Base-by-base conservation (phyloP, 805 yeast species). In the Kockiozyma suomiensis region DNA sequence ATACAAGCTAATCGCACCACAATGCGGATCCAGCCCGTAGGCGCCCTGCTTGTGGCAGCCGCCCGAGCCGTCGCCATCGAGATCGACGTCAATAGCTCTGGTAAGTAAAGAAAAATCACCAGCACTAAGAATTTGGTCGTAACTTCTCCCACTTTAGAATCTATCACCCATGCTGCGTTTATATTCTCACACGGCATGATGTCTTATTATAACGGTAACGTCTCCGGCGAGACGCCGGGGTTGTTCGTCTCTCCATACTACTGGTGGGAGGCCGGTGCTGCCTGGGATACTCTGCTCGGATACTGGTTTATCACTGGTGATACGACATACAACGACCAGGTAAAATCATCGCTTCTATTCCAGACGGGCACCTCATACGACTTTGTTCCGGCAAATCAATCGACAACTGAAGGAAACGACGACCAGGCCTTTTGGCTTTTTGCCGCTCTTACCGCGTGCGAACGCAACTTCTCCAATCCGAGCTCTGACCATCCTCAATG, bases 381-480 rank as follows among this genome's bases (percentile, higher is more conserved):
- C 75, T 94, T 85, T 74, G 85, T 92, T 73, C 97, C 97, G 3
- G 76, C 84, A 61, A 91, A 90, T 73, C 97, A 92, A 75, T 84
- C 93, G 8, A 85, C 92, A 32, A 88, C 96, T 2, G 97, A 93
- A 75, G 99, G 98, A 70, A 93, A 93, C 72, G 99, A 93, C 79
- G 98, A 93, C 78, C 98, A 93, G 77, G 97, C 89, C 1, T 90
- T 93, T 73, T 93, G 98, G 98, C 97, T 97, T 3, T 79, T 93
- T 62, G 87, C 96, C 1, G 96, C 85, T 2, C 90, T 93, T 87
- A 85, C 83, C 28, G 97, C 97, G 1, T 94, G 96, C 0, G 98
- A 93, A 73, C 81, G 88, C 70, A 87, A 87, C 74, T 90, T 90
- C 74, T 77, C 88, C 8, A 87, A 88, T 68, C 91, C 92, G 0